A percentile compares a stretch with the other conserved stretches of the same genome.
phyloP scores from a whole-genome alignment of 441 rosid species.

The Eugenia klotzschiana region DNA sequence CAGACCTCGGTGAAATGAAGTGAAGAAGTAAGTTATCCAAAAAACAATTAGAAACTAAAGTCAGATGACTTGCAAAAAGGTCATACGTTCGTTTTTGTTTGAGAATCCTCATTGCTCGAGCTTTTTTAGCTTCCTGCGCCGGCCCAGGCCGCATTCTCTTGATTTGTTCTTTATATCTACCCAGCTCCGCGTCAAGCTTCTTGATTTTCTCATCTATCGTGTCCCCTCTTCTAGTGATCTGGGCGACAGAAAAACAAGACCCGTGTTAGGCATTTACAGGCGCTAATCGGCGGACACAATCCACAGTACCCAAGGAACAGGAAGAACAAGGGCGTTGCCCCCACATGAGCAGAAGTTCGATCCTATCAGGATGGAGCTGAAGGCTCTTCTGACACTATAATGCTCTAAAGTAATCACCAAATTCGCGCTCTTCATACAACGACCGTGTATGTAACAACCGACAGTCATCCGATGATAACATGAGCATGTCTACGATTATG shows the following conservation, averaged over 20 bases:
- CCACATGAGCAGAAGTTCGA: background rate
- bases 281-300: no score
- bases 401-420: background rate
- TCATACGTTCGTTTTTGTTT: conserved; percentile 85
- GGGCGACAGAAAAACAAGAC: background rate
- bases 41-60: background rate
- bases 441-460: background rate
- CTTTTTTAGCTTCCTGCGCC: conserved; percentile 79
- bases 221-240: conserved; percentile 90
- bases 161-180: conserved; percentile 65
- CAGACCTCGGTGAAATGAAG: background rate
- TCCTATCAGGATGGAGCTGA: no score
- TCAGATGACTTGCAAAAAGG: background rate
- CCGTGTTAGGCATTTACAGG: no score
- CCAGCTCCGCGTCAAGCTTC: conserved; percentile 65
- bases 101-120: conserved; percentile 86
- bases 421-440: background rate
- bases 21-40: background rate
- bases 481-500: background rate
- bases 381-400: background rate
- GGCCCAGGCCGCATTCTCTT: conserved; percentile 80
- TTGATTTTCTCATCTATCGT: conserved; percentile 79
- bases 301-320: background rate
- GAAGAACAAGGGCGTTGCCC: background rate
- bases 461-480: background rate